A percentile compares a stretch with the other conserved stretches of the same genome.
phyloP scores from a whole-genome alignment of 2,329 filamentous ascomycete species.

The Pseudocercospora cruenta region DNA sequence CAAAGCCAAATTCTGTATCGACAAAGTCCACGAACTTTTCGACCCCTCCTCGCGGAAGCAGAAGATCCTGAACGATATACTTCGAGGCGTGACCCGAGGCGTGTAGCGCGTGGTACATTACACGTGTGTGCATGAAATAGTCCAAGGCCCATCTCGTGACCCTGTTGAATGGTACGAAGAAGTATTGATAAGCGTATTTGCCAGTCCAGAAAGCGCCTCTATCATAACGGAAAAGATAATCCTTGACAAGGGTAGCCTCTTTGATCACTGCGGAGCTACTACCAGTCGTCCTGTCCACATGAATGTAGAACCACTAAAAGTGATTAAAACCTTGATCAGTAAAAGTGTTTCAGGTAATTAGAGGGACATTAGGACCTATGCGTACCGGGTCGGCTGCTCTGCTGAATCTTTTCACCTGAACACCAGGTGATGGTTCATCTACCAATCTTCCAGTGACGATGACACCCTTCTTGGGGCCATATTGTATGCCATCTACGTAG shows the following conservation, averaged over 20 bases:
- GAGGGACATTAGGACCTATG: background rate
- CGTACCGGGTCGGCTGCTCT: slow-evolving; percentile 57
- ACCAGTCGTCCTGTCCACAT: slow-evolving; percentile 52
- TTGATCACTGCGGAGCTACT: slow-evolving; percentile 14
- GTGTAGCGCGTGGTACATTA: slow-evolving; percentile 67
- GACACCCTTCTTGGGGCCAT: slow-evolving; percentile 47
- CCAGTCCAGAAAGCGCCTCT: slow-evolving; percentile 69
- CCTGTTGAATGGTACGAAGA: slow-evolving; percentile 61
- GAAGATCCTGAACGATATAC: slow-evolving; percentile 67
- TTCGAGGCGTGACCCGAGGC: slow-evolving; percentile 56
- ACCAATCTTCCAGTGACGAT: slow-evolving; percentile 46
- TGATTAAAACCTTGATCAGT: background rate
- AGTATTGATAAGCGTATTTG: slow-evolving; percentile 63
- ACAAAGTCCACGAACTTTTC: slow-evolving; percentile 59
- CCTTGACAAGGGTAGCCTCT: slow-evolving; percentile 48
- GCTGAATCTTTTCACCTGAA: slow-evolving; percentile 54
- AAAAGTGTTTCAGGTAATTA: background rate
- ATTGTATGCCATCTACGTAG: slow-evolving; percentile 65
- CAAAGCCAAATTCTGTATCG: slow-evolving; percentile 53
- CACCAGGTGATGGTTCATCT: slow-evolving; percentile 38
- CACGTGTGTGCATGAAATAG: slow-evolving; percentile 63
- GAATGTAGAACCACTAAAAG: slow-evolving; percentile 70
- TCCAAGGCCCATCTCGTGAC: slow-evolving; percentile 63
- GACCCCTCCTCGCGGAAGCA: slow-evolving; percentile 57
- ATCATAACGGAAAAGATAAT: slow-evolving; percentile 66